Evolutionary conservation across 2,329 filamentous ascomycete genomes (phyloP), one percentile per base, ranked within the genome.

Genomic region (Exophiala viscosa): DNA sequence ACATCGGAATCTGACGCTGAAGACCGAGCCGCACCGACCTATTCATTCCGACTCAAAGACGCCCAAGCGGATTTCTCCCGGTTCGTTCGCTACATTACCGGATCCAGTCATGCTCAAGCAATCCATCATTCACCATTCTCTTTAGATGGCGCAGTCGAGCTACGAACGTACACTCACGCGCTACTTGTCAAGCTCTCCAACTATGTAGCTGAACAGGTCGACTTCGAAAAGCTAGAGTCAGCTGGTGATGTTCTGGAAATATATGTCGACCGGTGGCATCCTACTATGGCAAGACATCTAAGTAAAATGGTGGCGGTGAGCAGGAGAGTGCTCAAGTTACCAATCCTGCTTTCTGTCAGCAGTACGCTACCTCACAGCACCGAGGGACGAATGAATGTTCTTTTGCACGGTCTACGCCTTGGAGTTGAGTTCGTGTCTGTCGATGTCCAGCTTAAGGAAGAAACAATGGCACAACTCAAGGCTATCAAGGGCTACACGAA

Each of bases 41-140:
- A 75, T 48, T 75, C 74, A 6, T 77, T 76, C 57, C 75, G 74
- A 50, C 61, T 78, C 13, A 75, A 75, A 60, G 71, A 77, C 52
- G 79, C 74, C 38, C 82, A 82, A 58, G 77, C 82, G 55, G 81
- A 84, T 57, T 83, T 84, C 55, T 79, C 77, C 1, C 74, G 71
- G 8, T 84, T 83, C 59, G 74, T 84, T 13, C 79, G 81, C 55
- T 75, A 80, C 45, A 72, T 84, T 35, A 80, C 77, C 5, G 80
- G 80, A 1, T 73, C 76, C 45, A 73, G 75, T 23, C 69, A 78
- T 17, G 71, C 76, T 52, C 36, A 47, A n/a, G 76, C 76, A 3
- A 79, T 75, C 63, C 70, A 80, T 35, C 77, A 82, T 60, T 84
- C 81, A 51, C 81, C 82, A 1, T 84, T 84, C 61, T 81, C 80